Evolutionary conservation across 129 eudicot species (phyloP).

Genomic region (Helichrysum umbraculigerum): DNA sequence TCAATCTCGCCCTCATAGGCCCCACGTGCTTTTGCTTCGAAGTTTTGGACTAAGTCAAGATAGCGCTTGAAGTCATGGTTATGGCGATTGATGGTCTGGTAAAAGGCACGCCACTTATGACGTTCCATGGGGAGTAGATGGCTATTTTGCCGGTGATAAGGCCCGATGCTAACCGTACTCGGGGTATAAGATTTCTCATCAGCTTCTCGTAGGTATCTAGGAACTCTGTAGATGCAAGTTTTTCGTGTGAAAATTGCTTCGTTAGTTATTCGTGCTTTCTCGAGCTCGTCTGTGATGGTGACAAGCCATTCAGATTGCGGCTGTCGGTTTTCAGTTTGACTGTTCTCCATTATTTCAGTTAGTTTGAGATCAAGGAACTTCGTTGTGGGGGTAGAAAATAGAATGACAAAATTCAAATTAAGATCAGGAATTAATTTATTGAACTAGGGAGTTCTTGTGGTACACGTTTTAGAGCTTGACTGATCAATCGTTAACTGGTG

Average conservation of each 20-base stretch:
- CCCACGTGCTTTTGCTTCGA: conserved; percentile 57
- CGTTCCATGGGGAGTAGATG: conserved; percentile 59
- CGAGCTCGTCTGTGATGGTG: conserved; percentile 44
- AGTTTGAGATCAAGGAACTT: not conserved
- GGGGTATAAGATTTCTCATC: conserved; percentile 66
- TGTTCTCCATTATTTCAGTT: not conserved
- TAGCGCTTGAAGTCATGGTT: conserved; percentile 41
- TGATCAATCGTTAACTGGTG: not conserved
- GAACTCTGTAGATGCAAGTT: conserved; percentile 61
- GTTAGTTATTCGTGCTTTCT: conserved; percentile 52
- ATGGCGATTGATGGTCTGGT: conserved; percentile 44
- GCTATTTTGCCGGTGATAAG: conserved; percentile 59
- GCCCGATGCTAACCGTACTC: conserved; percentile 62
- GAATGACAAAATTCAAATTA: not conserved
- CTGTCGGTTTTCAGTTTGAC: conserved; percentile 9
- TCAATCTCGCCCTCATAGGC: conserved; percentile 56
- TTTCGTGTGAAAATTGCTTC: conserved; percentile 43
- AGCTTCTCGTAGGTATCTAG: conserved; percentile 56
- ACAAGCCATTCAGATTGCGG: conserved; percentile 60
- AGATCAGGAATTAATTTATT: not conserved
- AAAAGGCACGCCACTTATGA: conserved; percentile 72
- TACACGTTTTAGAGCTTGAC: not conserved
- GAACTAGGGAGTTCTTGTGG: not conserved
- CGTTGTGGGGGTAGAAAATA: not conserved
- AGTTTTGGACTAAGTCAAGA: conserved; percentile 45